Base-by-base conservation (phyloP, 169 alveolate genomes). In the Eimeria brunetti region DNA sequence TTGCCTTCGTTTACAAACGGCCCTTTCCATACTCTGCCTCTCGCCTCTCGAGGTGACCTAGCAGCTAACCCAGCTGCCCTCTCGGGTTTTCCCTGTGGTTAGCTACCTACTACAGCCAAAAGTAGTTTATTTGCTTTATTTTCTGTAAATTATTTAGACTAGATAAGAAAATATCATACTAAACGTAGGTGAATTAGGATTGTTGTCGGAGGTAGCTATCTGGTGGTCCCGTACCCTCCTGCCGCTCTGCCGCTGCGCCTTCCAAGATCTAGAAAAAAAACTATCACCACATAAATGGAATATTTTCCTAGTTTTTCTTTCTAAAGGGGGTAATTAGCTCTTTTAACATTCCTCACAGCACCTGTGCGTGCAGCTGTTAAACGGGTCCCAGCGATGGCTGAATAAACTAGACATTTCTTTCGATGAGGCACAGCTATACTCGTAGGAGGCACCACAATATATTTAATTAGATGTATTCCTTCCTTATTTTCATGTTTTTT, bases 41-140 rank as follows among this genome's bases (percentile, higher is more conserved):
- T 27, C 46, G 88, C 67, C 69, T 9, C 30, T n/a, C 88, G 69
- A 78, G 64, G 88, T 78, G 88, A 78, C 88, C 88, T 41, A 18
- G 88, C 67, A 51, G 88, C 88, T 64, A 78, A 49, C 88, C 88
- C 44, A 51, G 67, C 88, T 67, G 88, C 88, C 67, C 46, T 24
- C 88, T 16, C 41, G 62, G 67, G 49, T 51, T 51, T 27, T 24
- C 7, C 88, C 88, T 46, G 20, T 38, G 88, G 88, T 78, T 49
- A 78, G 88, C 88, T 49, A 30, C 30, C 41, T 44, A 49, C 30
- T 1, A 9, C 16, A 38, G 24, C 46, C 44, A 49, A 46, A 49
- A 46, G 46, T 49, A 24, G 14, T 51, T n/a, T 41, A 78, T 2
- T 27, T 18, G 12, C 16, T 44, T 44, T 9, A 78, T n/a, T 27